phyloP scores from a whole-genome alignment of 129 eudicot genomes.

The Heracleum sosnowskyi region DNA sequence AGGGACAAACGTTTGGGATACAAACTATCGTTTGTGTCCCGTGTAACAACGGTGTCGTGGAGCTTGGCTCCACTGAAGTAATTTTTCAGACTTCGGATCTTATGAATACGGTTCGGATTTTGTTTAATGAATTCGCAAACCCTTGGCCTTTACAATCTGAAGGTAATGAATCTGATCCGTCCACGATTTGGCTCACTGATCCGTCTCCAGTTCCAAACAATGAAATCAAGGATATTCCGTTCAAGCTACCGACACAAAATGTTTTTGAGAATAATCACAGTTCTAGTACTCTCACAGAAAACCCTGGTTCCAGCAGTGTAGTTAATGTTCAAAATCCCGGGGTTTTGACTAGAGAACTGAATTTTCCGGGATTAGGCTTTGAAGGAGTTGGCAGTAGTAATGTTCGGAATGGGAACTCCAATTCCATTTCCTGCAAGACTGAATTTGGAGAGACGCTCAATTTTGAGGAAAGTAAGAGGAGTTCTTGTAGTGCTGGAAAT shows the following conservation, averaged over 20 bases:
- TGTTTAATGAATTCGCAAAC: conserved; percentile 31
- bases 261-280: conserved; percentile 37
- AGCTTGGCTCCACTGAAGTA: conserved; percentile 68
- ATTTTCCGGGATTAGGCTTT: conserved; percentile 47
- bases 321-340: conserved; percentile 19
- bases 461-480: conserved; percentile 57
- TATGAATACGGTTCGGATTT: conserved; percentile 54
- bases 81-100: conserved; percentile 50
- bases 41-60: conserved; percentile 60
- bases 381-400: conserved; percentile 23
- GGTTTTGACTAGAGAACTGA: conserved; percentile 43
- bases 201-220: conserved; percentile 25
- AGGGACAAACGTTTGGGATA: conserved; percentile 60
- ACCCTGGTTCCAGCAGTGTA: conserved; percentile 23
- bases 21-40: conserved; percentile 81
- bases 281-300: conserved; percentile 33
- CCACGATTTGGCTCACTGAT: conserved; percentile 43
- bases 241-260: conserved; percentile 4
- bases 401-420: conserved; percentile 18
- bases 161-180: conserved; percentile 33
- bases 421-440: conserved; percentile 37
- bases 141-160: conserved; percentile 19
- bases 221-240: conserved; percentile 21
- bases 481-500: conserved; percentile 17
- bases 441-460: conserved; percentile 63